Percentiles rank a stretch among this genome's conserved stretches.
phyloP scores from a whole-genome alignment of 2,329 filamentous ascomycete genomes.

The Aulographum hederae region DNA sequence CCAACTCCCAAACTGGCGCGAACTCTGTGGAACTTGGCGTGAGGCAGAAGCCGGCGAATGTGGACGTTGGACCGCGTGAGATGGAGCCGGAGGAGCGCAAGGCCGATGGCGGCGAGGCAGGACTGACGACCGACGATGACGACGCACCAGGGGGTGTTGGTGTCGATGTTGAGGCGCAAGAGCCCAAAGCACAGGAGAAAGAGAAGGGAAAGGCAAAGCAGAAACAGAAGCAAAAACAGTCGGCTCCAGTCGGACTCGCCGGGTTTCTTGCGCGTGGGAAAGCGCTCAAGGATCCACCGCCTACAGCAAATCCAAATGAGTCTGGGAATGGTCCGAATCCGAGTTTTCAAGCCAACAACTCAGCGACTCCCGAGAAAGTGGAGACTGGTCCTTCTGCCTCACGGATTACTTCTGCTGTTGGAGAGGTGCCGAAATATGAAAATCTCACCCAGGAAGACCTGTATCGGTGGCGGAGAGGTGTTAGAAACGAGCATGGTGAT shows the following conservation, averaged over 20 bases:
- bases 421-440: no score
- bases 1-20: conserved; percentile 4
- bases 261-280: background rate
- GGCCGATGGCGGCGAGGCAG: no score
- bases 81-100: no score
- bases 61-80: background rate
- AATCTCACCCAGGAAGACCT: conserved; percentile 10
- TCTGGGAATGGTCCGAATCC: no score
- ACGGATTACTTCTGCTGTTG: no score
- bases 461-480: conserved; percentile 18
- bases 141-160: no score
- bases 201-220: no score
- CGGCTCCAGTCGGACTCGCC: background rate
- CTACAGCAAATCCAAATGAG: no score
- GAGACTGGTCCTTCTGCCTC: no score
- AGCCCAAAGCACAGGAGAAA: background rate
- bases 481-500: conserved; percentile 37
- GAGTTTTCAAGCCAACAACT: no score
- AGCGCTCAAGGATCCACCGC: no score
- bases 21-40: conserved; percentile 19
- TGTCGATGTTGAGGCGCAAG: background rate
- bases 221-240: background rate
- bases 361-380: no score
- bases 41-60: conserved; percentile 7
- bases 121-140: background rate